Base-by-base conservation (phyloP, 192 early-diverging fungal species). In the Dissophora ornata region DNA sequence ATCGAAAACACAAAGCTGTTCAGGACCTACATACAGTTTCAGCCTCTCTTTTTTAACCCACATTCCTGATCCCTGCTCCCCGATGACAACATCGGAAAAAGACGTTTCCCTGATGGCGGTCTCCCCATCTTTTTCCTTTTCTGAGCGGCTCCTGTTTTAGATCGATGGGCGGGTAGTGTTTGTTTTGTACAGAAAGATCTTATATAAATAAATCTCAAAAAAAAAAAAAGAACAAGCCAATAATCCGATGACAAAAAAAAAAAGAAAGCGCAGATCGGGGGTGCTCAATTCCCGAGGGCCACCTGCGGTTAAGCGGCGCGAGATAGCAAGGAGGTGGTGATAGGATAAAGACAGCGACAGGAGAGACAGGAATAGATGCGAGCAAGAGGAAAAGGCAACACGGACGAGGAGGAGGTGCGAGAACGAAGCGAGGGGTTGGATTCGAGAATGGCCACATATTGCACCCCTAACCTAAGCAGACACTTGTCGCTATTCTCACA, bases 351-450 rank as follows among this genome's bases (percentile, higher is more conserved):
- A 50, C 32, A 28, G 38, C n/a, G 25, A 42, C 52, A 65, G 40
- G 50, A 55, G 51, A 45, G 48, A 52, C 25, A 13, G 62, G 49
- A 64, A 64, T 64, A 32, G 50, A 59, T 10, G 22, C 34, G 21
- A 24, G 32, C 16, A 33, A 15, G 59, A 42, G 38, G 3, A 25
- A n/a, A 45, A 33, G 9, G 10, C 24, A 46, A 36, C 4, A 22
- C n/a, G 29, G 48, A 40, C 15, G 29, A 33, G 13, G 24, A 25
- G 41, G 26, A 28, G 19, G 28, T 28, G 32, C 3, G 10, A 32
- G 28, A 47, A 15, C 29, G 54, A 57, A 15, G 18, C 52, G 54
- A 33, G 52, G 52, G 52, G 29, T 24, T 34, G 28, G 32, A 38
- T 41, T 57, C 54, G 54, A 57, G 24, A 57, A 57, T 38, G 36